Evolutionary conservation across 441 rosid species (phyloP).

Genomic region (Gossypium gossypioides): DNA sequence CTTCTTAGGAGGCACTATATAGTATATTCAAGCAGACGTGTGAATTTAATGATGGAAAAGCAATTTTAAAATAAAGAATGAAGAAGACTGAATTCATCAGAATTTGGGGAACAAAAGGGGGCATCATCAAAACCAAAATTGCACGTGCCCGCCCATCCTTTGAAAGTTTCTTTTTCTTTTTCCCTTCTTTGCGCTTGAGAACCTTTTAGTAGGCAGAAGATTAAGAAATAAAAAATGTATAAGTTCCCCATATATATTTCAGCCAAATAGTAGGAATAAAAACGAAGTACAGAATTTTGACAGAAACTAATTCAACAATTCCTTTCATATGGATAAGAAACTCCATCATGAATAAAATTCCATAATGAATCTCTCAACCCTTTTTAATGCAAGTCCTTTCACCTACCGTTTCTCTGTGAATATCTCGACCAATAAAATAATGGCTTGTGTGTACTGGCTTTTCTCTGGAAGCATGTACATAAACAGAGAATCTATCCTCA

Average conservation of each 20-base stretch:
- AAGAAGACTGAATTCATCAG: background rate
- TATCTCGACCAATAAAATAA: conserved; percentile 49
- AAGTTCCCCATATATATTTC: background rate
- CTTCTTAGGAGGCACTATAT: background rate
- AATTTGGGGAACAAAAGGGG: background rate
- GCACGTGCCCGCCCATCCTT: background rate
- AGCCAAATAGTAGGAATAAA: background rate
- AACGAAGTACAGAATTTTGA: background rate
- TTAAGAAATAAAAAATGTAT: background rate
- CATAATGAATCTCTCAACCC: background rate
- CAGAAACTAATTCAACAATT: background rate
- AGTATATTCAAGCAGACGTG: background rate
- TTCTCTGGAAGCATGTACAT: conserved; percentile 54
- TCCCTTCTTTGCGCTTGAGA: background rate
- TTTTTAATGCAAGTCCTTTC: background rate
- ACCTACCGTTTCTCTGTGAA: conserved; percentile 47
- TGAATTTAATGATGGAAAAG: background rate
- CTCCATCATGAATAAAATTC: no score
- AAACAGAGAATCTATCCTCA: conserved; percentile 50
- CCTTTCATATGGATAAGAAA: no score
- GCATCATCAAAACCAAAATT: background rate
- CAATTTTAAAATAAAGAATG: background rate
- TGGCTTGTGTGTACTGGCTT: conserved; percentile 41
- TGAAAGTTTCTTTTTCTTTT: background rate
- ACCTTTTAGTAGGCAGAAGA: conserved; percentile 17